Evolutionary conservation across 2,329 filamentous ascomycete species (phyloP).

Genomic region (Hysterium pulicare): DNA sequence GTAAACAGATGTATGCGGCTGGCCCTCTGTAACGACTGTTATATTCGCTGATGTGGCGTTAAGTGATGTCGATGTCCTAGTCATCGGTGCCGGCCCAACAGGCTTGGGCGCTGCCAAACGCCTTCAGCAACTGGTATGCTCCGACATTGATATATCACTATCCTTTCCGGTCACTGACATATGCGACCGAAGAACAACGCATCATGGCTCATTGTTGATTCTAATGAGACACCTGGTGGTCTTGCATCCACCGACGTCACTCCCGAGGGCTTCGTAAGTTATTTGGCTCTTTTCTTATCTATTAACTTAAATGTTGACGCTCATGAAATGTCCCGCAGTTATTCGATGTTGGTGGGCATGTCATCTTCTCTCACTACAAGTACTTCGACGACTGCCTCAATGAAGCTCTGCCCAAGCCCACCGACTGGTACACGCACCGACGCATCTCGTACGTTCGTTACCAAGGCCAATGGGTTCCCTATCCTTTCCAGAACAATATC

Average conservation of each 20-base stretch:
- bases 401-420: slow-evolving; percentile 83
- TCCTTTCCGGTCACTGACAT: no score
- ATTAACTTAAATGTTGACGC: slow-evolving; percentile 38
- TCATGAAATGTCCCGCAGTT: slow-evolving; percentile 97
- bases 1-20: no score
- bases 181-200: slow-evolving; percentile 63
- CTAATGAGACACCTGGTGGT: slow-evolving; percentile 82
- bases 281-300: no score
- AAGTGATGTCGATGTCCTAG: slow-evolving; percentile 91
- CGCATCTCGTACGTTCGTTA: slow-evolving; percentile 95
- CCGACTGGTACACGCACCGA: slow-evolving; percentile 93
- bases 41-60: no score
- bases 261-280: slow-evolving; percentile 88
- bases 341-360: slow-evolving; percentile 89
- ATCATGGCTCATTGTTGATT: slow-evolving; percentile 90
- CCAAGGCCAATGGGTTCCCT: slow-evolving; percentile 89
- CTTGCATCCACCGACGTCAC: slow-evolving; percentile 89
- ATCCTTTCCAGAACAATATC: slow-evolving; percentile 98
- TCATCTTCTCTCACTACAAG: slow-evolving; percentile 98
- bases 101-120: slow-evolving; percentile 93
- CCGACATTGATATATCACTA: no score
- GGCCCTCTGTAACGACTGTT: no score
- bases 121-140: slow-evolving; percentile 80
- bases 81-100: slow-evolving; percentile 92
- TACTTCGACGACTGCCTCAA: slow-evolving; percentile 97